Evolutionary conservation across 345 rosid species (phyloP).

Genomic region (Eutrema heterophyllum): DNA sequence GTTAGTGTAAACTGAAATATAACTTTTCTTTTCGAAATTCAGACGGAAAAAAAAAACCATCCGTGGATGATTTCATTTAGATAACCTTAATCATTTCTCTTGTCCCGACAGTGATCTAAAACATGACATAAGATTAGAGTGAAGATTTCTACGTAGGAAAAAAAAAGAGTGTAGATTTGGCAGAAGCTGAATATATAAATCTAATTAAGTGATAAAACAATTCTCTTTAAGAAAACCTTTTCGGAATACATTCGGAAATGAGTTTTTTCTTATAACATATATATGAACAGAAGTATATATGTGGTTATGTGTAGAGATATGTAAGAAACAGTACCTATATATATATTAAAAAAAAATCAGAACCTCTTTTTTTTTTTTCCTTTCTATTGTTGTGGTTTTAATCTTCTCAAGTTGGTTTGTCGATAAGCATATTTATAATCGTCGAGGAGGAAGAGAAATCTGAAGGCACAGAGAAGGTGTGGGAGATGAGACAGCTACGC

Average conservation of each 20-base stretch:
- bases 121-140: neutral
- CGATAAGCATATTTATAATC: neutral
- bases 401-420: neutral
- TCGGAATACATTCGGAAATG: neutral
- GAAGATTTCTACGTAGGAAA: neutral
- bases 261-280: neutral
- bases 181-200: neutral
- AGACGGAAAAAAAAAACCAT: neutral
- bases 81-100: neutral
- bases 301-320: neutral
- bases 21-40: neutral
- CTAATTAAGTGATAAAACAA: neutral
- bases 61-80: neutral
- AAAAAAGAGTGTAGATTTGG: neutral
- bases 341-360: neutral
- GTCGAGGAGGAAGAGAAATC: neutral
- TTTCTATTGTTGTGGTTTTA: neutral
- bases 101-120: neutral
- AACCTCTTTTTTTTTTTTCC: neutral
- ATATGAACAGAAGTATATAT: neutral
- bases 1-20: neutral
- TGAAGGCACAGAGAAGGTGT: neutral
- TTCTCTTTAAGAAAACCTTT: neutral
- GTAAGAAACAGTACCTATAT: neutral
- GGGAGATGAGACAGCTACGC: neutral